phyloP scores from a whole-genome alignment of 1,139 yeast genomes.

The Blastobotrys elegans region DNA sequence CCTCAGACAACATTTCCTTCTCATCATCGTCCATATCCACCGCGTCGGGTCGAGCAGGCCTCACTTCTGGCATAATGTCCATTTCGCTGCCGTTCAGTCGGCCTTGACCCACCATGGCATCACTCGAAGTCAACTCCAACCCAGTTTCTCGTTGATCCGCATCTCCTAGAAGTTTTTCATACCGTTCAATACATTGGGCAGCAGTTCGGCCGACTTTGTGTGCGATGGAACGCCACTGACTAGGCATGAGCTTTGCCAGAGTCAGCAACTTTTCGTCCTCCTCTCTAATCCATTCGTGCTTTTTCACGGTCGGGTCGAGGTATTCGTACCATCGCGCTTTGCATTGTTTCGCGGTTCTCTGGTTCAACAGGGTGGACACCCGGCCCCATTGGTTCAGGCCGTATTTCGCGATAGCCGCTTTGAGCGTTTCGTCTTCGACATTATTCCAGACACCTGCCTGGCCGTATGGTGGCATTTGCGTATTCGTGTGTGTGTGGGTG shows the following conservation, averaged over 20 bases:
- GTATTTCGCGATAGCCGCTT: slow-evolving; percentile 88
- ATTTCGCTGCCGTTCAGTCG: slow-evolving; percentile 46
- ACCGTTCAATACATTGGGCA: slow-evolving; percentile 82
- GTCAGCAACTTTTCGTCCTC: slow-evolving; percentile 73
- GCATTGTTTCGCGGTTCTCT: slow-evolving; percentile 87
- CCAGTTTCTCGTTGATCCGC: slow-evolving; percentile 36
- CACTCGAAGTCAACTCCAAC: slow-evolving; percentile 48
- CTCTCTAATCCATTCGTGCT: slow-evolving; percentile 62
- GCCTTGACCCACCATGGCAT: slow-evolving; percentile 39
- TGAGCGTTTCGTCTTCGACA: slow-evolving; percentile 82
- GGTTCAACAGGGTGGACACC: slow-evolving; percentile 77
- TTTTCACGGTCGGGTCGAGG: slow-evolving; percentile 68
- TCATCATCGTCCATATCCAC: slow-evolving; percentile 84
- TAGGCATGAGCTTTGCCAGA: slow-evolving; percentile 69
- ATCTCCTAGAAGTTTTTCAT: slow-evolving; percentile 67
- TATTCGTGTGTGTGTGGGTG: too few relatives aligned
- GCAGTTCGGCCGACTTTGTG: slow-evolving; percentile 80
- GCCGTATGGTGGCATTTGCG: slow-evolving; percentile 45
- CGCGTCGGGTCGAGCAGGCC: slow-evolving; percentile 77
- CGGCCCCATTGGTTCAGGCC: slow-evolving; percentile 95
- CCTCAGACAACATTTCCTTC: slow-evolving; percentile 87
- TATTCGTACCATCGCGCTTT: slow-evolving; percentile 92
- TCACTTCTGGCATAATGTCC: slow-evolving; percentile 71
- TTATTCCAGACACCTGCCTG: slow-evolving; percentile 92
- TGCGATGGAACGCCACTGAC: slow-evolving; percentile 92